Percentiles rank a stretch among this genome's conserved stretches.
Evolutionary conservation across 1,284 basidiomycete genomes (phyloP).

Genomic region (Moesziomyces antarcticus): DNA sequence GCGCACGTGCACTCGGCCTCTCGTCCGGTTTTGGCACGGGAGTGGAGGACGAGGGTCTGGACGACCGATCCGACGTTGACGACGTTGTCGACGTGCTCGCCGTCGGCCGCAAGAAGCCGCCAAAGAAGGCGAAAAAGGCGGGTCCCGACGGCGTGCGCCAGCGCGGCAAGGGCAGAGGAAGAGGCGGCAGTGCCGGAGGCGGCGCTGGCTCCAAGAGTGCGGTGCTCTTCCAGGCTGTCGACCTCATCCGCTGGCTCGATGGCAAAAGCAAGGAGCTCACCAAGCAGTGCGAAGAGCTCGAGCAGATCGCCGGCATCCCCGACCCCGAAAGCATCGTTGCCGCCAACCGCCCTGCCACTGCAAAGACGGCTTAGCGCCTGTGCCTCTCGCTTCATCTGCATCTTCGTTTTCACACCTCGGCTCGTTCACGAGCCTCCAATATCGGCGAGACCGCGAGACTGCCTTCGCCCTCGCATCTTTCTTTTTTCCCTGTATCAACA

Average conservation of each 20-base stretch:
- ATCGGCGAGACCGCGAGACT: neutral
- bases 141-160: constrained; percentile 46
- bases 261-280: constrained; percentile 53
- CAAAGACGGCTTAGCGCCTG: constrained; percentile 10
- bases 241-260: constrained; percentile 64
- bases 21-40: constrained; percentile 64
- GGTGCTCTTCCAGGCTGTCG: constrained; percentile 66
- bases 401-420: too few relatives aligned
- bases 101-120: constrained; percentile 50
- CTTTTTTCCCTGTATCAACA: constrained; percentile 4
- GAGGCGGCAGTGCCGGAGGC: constrained; percentile 64
- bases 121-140: constrained; percentile 51
- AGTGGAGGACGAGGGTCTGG: constrained; percentile 65
- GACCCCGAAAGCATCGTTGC: constrained; percentile 38
- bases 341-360: constrained; percentile 26
- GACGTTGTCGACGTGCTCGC: constrained; percentile 53
- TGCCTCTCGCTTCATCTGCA: neutral
- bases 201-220: constrained; percentile 64
- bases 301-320: constrained; percentile 38
- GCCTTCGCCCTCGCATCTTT: neutral
- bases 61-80: constrained; percentile 62
- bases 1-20: constrained; percentile 64
- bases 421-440: neutral
- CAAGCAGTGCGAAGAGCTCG: constrained; percentile 53
- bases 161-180: constrained; percentile 61